Evolutionary conservation across 768 basidiomycete species (phyloP), one percentile per base, ranked within the genome.

Genomic region (Leccinum truebloodii): DNA sequence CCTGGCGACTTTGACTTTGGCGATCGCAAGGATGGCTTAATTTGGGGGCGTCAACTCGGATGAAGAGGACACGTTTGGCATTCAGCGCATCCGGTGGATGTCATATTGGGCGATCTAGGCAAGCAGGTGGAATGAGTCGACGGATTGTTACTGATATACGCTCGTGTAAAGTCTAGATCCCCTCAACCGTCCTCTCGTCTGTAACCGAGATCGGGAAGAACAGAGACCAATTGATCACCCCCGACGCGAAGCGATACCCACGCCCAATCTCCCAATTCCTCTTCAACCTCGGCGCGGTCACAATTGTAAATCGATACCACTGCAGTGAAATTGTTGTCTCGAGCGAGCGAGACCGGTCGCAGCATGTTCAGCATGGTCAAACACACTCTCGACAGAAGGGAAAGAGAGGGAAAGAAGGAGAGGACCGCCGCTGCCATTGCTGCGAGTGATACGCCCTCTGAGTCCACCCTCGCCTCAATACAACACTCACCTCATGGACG

Each of bases 381-480:
- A 87, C 66, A 83, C 55, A 39, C 34, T 28, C 51, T 30, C 51
- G 16, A 12, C 86, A 65, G 84, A 88, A 60, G 87, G 93, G 7
- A 92, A 85, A 70, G 91, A 90, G 71, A 83, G 79, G 59, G 89
- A 91, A 92, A 94, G 57, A 95, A 94, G 69, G 96, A 98, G 69
- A 84, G 82, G 26, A 75, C 81, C 1, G 71, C 65, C 32, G 65
- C 67, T 32, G 49, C 62, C 24, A 67, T 68, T 18, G 52, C 66
- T 54, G 26, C 56, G 6, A 54, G 52, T 37, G 64, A 70, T 60
- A 63, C 61, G 24, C 61, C 22, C 64, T 13, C 48, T 8, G 28
- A 30, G 28, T 30, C 8, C 59, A 39, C 50, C 30, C 59, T 4
- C 1, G 61, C 6, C 16, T 39, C 37, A 39, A 54, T 24, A 18